phyloP scores from a whole-genome alignment of 169 alveolate genomes.

The Plasmodium sp. region DNA sequence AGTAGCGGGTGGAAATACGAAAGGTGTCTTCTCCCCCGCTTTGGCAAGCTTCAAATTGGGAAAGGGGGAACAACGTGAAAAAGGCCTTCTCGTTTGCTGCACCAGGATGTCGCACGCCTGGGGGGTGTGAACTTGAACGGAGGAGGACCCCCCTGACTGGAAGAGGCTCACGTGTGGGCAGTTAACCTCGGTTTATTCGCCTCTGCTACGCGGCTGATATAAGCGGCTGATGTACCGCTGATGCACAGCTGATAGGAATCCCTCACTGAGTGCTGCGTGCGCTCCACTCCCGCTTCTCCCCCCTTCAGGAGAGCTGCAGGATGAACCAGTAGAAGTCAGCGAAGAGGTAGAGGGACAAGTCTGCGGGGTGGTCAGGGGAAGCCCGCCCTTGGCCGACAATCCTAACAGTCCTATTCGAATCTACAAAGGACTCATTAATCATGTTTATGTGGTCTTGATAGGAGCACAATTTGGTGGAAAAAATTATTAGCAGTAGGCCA shows the following conservation, averaged over 20 bases:
- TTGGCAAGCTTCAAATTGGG: not conserved
- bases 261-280: not conserved
- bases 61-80: not conserved
- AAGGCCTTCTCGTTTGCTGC: not conserved
- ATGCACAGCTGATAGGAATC: not conserved
- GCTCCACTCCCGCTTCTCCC: not conserved
- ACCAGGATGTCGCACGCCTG: not conserved
- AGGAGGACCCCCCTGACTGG: not conserved
- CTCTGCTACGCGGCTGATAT: not conserved
- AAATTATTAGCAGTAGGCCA: slow-evolving; percentile 44
- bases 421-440: slow-evolving; percentile 39
- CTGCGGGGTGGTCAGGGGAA: slow-evolving; percentile 53
- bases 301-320: slow-evolving; percentile 20
- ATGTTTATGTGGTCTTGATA: slow-evolving; percentile 56
- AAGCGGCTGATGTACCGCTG: not conserved
- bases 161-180: not conserved
- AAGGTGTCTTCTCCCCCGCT: not conserved
- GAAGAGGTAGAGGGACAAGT: slow-evolving; percentile 24
- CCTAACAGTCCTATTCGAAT: slow-evolving; percentile 23
- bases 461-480: slow-evolving; percentile 46
- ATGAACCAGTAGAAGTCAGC: slow-evolving; percentile 66
- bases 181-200: not conserved
- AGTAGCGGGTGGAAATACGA: not conserved
- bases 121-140: no score
- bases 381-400: slow-evolving; percentile 71